Percentiles rank a stretch among this genome's conserved stretches.
These are phyloP conservation scores for Ploettnerulaceae sp. DNA, from an alignment of 2,329 filamentous ascomycete species.

Conservation along the genomic window DNA sequence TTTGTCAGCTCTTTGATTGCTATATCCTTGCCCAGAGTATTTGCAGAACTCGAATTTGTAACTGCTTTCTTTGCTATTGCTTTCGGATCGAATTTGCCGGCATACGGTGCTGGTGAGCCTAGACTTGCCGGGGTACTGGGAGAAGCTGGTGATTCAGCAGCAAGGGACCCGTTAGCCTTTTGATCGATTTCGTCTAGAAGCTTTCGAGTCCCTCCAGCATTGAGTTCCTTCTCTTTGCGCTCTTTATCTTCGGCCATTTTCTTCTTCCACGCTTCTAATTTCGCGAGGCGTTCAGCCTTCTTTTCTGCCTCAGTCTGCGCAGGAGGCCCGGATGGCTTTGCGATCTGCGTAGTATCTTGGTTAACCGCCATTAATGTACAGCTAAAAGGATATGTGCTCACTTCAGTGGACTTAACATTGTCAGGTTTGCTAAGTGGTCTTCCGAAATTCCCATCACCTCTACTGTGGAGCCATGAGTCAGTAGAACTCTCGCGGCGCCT, in stretches of 20 bases:
- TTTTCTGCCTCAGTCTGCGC: constrained; percentile 65
- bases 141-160: constrained; percentile 46
- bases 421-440: constrained; percentile 46
- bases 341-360: constrained; percentile 40
- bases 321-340: constrained; percentile 47
- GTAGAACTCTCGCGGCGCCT: constrained; percentile 64
- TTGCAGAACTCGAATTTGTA: constrained; percentile 49
- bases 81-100: constrained; percentile 83
- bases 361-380: background rate
- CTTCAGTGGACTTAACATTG: constrained; percentile 50
- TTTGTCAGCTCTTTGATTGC: constrained; percentile 44
- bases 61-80: constrained; percentile 76
- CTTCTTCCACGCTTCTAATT: constrained; percentile 87
- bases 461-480: constrained; percentile 63
- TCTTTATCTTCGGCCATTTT: constrained; percentile 73
- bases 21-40: constrained; percentile 52
- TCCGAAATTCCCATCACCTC: constrained; percentile 60
- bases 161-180: constrained; percentile 47
- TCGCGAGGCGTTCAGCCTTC: constrained; percentile 74
- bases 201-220: constrained; percentile 59
- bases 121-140: constrained; percentile 43
- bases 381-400: constrained; percentile 37
- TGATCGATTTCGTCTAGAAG: constrained; percentile 70
- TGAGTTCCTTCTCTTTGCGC: constrained; percentile 64
- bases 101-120: constrained; percentile 56